Evolutionary conservation across 2,329 filamentous ascomycete genomes (phyloP).

Genomic region (Phaeosphaeriaceae sp.): DNA sequence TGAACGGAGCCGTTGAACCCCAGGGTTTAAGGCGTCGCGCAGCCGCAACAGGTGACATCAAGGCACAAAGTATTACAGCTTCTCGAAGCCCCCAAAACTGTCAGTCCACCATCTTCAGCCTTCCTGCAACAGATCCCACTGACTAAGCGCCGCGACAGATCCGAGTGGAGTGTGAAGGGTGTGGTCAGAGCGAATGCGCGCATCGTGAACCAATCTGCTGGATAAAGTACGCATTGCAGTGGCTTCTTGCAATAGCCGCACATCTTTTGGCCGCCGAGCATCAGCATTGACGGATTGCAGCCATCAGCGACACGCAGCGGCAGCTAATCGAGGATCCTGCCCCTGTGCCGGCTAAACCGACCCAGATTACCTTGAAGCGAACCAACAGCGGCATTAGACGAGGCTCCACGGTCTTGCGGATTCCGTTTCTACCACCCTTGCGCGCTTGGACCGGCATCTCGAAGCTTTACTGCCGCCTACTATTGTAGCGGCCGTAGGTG

Average conservation of each 20-base stretch:
- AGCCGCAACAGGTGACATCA: slow-evolving; percentile 37
- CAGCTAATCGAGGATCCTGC: slow-evolving; percentile 47
- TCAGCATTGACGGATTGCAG: slow-evolving; percentile 38
- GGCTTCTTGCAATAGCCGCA: slow-evolving; percentile 26
- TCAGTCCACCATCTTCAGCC: slow-evolving; percentile 16
- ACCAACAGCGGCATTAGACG: slow-evolving; percentile 45
- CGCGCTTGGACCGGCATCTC: slow-evolving; percentile 23
- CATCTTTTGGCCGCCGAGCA: slow-evolving; percentile 21
- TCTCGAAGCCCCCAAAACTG: slow-evolving; percentile 13
- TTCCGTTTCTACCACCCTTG: slow-evolving; percentile 25
- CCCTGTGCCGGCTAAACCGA: slow-evolving; percentile 48
- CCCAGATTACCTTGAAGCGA: slow-evolving; percentile 48
- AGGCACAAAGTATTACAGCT: slow-evolving; percentile 19
- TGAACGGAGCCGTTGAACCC: slow-evolving; percentile 38
- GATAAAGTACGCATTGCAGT: slow-evolving; percentile 39
- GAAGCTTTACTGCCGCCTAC: slow-evolving; percentile 10
- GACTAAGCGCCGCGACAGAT: slow-evolving; percentile 26
- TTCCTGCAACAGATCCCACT: slow-evolving; percentile 13
- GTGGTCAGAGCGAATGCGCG: slow-evolving; percentile 23
- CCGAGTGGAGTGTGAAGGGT: slow-evolving; percentile 18
- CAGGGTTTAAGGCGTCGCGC: slow-evolving; percentile 43
- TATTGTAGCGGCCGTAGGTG: slow-evolving; percentile 16
- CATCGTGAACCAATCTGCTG: slow-evolving; percentile 32
- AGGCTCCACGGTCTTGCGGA: slow-evolving; percentile 23
- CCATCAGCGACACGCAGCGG: slow-evolving; percentile 42